Percentiles rank a stretch among this genome's conserved stretches.
Evolutionary conservation across 2,329 filamentous ascomycete species (phyloP).

Genomic region (Fusarium domesticum): DNA sequence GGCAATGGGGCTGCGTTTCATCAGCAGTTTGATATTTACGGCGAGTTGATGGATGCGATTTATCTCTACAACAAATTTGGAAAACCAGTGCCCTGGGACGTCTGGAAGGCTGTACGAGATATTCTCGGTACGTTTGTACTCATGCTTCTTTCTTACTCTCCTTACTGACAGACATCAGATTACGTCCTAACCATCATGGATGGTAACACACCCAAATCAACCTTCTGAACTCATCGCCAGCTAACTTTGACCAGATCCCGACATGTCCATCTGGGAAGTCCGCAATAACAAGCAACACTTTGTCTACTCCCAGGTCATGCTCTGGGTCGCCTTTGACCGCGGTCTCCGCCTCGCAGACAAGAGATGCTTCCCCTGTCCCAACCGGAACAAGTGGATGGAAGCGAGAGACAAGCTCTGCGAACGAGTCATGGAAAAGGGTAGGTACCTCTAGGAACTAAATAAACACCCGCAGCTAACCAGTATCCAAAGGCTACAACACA

Average conservation of each 20-base stretch:
- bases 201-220: conserved; percentile 34
- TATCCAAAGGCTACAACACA: conserved; percentile 59
- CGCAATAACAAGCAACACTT: conserved; percentile 74
- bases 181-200: conserved; percentile 67
- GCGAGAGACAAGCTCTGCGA: conserved; percentile 69
- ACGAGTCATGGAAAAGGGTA: conserved; percentile 70
- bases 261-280: conserved; percentile 85
- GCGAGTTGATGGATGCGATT: conserved; percentile 73
- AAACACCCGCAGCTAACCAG: conserved; percentile 4
- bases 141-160: rapidly evolving
- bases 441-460: neutral
- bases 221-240: neutral
- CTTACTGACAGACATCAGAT: conserved; percentile 38
- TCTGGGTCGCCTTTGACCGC: conserved; percentile 78
- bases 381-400: conserved; percentile 62
- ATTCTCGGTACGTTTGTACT: conserved; percentile 49
- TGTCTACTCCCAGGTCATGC: conserved; percentile 77
- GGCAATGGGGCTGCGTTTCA: conserved; percentile 76
- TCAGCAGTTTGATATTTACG: conserved; percentile 76
- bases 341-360: conserved; percentile 72
- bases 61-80: conserved; percentile 79
- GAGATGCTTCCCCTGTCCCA: conserved; percentile 71
- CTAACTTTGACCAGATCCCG: conserved; percentile 47
- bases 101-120: conserved; percentile 68
- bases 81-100: conserved; percentile 72